A percentile compares a stretch with the other conserved stretches of the same genome.
Evolutionary conservation across 306 rosid genomes (phyloP).

Genomic region (Calophaca sinica): DNA sequence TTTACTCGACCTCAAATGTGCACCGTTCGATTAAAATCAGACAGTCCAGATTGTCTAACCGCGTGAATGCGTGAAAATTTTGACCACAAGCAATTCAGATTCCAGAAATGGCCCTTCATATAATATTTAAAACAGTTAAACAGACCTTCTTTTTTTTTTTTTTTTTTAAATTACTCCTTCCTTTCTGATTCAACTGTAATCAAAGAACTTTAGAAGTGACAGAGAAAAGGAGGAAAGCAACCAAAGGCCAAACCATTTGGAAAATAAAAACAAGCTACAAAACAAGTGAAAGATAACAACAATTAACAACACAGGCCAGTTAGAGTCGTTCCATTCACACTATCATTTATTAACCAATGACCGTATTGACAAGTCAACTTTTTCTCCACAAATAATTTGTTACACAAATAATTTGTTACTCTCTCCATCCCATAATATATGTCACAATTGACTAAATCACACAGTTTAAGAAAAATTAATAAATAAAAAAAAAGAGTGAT

Average conservation of each 20-base stretch:
- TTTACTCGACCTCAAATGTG: background rate
- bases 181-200: too few relatives aligned
- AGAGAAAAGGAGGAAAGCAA: too few relatives aligned
- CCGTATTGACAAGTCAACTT: constrained; percentile 14
- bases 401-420: background rate
- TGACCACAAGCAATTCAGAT: background rate
- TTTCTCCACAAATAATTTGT: constrained; percentile 2
- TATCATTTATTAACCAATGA: constrained; percentile 31
- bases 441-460: too few relatives aligned
- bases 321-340: constrained; percentile 10
- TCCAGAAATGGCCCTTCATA: constrained; percentile 30
- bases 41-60: background rate
- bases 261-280: constrained; percentile 26
- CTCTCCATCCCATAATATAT: too few relatives aligned
- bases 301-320: constrained; percentile 24
- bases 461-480: too few relatives aligned
- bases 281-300: constrained; percentile 17
- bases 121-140: background rate
- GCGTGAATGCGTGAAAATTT: background rate
- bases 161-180: too few relatives aligned
- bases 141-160: background rate
- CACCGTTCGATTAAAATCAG: background rate
- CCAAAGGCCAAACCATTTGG: constrained; percentile 23
- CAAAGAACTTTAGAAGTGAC: too few relatives aligned
- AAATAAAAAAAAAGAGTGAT: too few relatives aligned